Evolutionary conservation across 2,329 filamentous ascomycete genomes (phyloP), one percentile per base, ranked within the genome.

Genomic region (Sarocladium oryzae): DNA sequence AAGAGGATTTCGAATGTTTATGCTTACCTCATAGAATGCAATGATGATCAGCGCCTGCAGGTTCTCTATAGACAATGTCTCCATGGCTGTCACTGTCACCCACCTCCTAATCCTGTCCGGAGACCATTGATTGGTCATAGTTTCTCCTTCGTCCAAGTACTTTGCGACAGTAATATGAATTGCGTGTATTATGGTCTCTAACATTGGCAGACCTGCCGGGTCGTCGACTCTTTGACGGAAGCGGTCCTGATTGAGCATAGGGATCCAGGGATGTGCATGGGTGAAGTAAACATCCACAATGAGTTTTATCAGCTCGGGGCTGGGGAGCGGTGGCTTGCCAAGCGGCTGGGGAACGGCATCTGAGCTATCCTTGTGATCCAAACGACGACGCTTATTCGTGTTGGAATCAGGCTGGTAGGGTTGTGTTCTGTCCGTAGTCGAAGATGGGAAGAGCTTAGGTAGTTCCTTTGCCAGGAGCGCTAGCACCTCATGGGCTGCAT

Each of bases 21-120:
- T 7, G 24, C 62, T 45, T 55, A 66, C 67, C 51, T 67, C 65
- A 40, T 64, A 60, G 53, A 69, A 70, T 13, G 63, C 62, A 51
- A 69, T 58, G 5, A 72, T 68, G 10, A 63, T 62, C 2, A 69
- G 55, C 7, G 66, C 66, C 45, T 69, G 67, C 7, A 69, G 51
- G 36, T 62, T 68, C 55, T 67, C 66, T 5, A 69, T 65, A 1
- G 60, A 64, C 13, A 69, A 57, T 2, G 54, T 53, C 40, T 63
- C 61, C 58, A 68, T 63, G 2, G 63, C 62, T 16, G 57, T 64
- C 26, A 50, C 21, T 15, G 37, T 40, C 15, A 40, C 37, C 37
- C 37, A 40, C 21, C 37, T 40, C 20, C 37, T 40, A 8, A 40
- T 15, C 20, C 37, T 20, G 16, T 40, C 37, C 15, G 37, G 15